Base-by-base conservation (phyloP, 257 asterid genomes). In the Hygrophila difformis region DNA sequence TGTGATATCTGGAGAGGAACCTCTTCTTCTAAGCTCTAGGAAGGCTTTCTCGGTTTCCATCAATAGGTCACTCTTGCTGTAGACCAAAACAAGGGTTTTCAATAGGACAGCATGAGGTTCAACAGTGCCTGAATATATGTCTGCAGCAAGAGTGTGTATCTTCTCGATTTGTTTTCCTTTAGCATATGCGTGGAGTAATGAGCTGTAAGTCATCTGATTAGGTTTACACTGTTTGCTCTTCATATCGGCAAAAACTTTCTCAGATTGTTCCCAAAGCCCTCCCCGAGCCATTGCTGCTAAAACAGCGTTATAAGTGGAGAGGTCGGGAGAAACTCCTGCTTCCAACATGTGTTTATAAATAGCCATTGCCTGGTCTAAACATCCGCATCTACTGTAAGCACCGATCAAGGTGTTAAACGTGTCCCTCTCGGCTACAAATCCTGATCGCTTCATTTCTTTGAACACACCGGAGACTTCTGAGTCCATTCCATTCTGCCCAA, bases 181-280 rank as follows among this genome's bases (percentile, higher is more conserved):
- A 18, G 85, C 87, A 55, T 79, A 89, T 8, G 98, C 91, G 61
- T 89, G 98, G 51, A 89, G 96, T 78, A 89, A 66, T 38, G 91
- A 85, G 48, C 98, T 69, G 23, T 79, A 85, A 9, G 93, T 79
- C 51, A 66, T 62, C 56, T 79, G 88, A 44, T 89, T 89, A 2
- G 98, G 98, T 28, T 82, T 89, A 59, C 96, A 89, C 21, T 52
- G 66, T 14, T 73, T 34, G 1, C 66, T 69, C 50, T 65, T 71
- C 98, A 89, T 89, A 57, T 89, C 96, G 9, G 85, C 72, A 47
- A 85, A 73, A 13, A 89, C 66, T 58, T 79, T 82, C 66, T 89
- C 94, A 0, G 98, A 85, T 62, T 89, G 94, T 46, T 86, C 80
- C 96, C 94, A 89, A 24, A 73, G 65, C 16, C 96, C 98, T 36